Evolutionary conservation across 345 rosid species (phyloP).

Genomic region (Dipteronia sinensis): DNA sequence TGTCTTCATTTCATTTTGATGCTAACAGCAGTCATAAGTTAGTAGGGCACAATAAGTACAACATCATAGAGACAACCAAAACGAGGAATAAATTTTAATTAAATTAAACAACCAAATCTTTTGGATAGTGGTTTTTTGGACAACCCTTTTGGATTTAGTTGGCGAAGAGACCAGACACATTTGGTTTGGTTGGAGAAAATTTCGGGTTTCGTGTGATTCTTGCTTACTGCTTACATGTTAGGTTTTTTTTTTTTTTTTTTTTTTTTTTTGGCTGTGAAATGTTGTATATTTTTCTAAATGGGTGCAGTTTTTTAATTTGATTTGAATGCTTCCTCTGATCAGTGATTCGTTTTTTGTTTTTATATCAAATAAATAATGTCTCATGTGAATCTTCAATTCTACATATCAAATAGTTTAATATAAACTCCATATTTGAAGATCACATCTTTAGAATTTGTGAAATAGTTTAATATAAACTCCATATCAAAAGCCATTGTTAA

Average conservation of each 20-base stretch:
- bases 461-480: no score
- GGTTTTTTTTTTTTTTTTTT: not conserved
- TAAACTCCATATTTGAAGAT: no score
- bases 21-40: not conserved
- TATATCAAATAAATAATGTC: not conserved
- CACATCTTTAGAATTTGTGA: no score
- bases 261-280: no score
- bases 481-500: no score
- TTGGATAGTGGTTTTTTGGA: no score
- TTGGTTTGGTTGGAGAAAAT: not conserved
- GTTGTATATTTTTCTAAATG: not conserved
- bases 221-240: no score
- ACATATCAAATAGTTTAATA: no score
- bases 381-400: not conserved
- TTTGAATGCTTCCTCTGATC: not conserved
- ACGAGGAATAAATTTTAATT: no score
- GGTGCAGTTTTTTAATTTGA: constrained; percentile 1
- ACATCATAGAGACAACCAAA: no score
- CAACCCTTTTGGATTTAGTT: no score
- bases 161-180: not conserved
- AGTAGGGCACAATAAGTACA: not conserved
- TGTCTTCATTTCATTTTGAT: not conserved
- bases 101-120: no score
- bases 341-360: not conserved
- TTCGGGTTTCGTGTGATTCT: constrained; percentile 1